Evolutionary conservation across 352 stramenopile genomes (phyloP), one percentile per base, ranked within the genome.

Genomic region (Phytophthora cactorum): DNA sequence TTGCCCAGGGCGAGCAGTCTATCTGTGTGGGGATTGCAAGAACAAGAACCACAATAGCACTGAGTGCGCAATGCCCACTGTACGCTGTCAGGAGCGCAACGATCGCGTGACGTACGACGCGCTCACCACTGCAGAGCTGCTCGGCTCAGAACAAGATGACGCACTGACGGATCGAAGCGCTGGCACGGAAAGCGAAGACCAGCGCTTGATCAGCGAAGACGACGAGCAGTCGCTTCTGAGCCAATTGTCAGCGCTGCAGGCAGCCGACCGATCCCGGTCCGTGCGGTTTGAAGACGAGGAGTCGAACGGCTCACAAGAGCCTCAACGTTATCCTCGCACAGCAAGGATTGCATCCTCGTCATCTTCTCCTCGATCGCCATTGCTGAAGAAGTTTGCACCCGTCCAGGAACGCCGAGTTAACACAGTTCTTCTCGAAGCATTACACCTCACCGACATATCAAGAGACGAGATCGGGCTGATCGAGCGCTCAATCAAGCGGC

Each of bases 401-500:
- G 55, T 89, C 1, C 79, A 92, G 34, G 81, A 90, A 22, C 75
- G 84, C 1, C 68, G 81, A 4, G 72, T 88, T 11, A 88, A 90
- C 57, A 81, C 74, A 31, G 69, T 89, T 49, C 64, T 90, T 6
- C 59, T 90, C 0, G 79, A 93, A 55, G 82, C 83, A 17, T 61
- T 90, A 8, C 78, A 89, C 47, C 84, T 93, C 28, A 67, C 84
- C 8, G 81, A 91, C 39, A 85, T 85, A 34, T 84, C 83, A 0
- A 70, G 76, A 27, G 78, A 88, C n/a, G 86, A 92, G 52, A 68
- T 91, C 9, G 59, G 63, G 0, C 38, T 76, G 29, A 82, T 92
- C 36, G 86, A 91, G 29, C 79, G 77, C 29, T 79, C 81, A 11
- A 70, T 87, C 47, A 87, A 82, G 52, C 74, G 81, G 7, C 59